Percentiles rank a stretch among this genome's conserved stretches.
Conservation (phyloP, 2,329 filamentous ascomycete species). For the Clarireedia hainanense region DNA sequence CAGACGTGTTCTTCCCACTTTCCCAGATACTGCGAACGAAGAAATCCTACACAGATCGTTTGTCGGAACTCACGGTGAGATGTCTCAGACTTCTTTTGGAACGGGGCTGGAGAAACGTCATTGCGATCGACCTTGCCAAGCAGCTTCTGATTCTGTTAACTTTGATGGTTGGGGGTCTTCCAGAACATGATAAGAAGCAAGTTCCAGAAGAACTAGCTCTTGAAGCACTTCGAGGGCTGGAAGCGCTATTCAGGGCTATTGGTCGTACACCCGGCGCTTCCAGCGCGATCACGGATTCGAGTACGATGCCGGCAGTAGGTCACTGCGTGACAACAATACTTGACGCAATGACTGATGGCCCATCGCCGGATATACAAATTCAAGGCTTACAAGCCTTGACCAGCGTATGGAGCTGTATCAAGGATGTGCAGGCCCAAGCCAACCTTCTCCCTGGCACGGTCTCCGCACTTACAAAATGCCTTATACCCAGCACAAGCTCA, state of each 20-base stretch:
- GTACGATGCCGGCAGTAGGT: conserved; percentile 69
- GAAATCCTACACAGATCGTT: conserved; percentile 59
- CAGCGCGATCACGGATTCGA: conserved; percentile 43
- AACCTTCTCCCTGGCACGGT: conserved; percentile 84
- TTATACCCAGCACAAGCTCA: conserved; percentile 60
- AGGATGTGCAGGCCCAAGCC: conserved; percentile 66
- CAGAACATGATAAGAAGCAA: conserved; percentile 42
- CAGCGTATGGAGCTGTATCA: conserved; percentile 54
- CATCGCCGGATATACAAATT: conserved; percentile 60
- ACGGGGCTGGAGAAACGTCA: conserved; percentile 68
- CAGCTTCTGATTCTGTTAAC: conserved; percentile 82
- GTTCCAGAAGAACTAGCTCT: conserved; percentile 67
- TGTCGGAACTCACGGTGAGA: conserved; percentile 69
- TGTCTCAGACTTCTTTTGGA: conserved; percentile 67
- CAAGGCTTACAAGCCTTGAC: conserved; percentile 60
- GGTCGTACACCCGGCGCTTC: conserved; percentile 42
- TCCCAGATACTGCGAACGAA: conserved; percentile 77
- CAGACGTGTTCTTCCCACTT: conserved; percentile 79
- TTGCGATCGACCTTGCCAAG: conserved; percentile 66
- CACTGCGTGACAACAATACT: conserved; percentile 76
- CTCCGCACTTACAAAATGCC: conserved; percentile 64
- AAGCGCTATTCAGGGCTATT: conserved; percentile 55
- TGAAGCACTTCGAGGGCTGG: conserved; percentile 63
- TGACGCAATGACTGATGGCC: conserved; percentile 59
- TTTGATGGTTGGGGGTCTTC: conserved; percentile 68